Conservation (phyloP, 2,329 filamentous ascomycete species). For the Ophiostoma populinum region DNA sequence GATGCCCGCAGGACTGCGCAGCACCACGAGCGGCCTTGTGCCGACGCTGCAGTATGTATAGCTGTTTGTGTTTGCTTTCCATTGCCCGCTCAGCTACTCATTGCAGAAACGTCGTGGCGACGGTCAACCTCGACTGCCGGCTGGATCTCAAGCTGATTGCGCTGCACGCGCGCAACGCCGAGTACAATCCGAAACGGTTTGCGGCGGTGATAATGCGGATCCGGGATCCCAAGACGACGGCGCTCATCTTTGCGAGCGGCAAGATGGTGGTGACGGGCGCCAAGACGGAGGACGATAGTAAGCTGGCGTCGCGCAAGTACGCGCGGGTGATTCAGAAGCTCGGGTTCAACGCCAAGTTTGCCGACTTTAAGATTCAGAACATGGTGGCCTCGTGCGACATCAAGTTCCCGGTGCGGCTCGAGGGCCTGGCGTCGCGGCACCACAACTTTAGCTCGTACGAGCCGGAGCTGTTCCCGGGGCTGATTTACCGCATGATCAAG, state of each 20-base stretch:
- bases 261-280: conserved; percentile 99
- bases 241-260: conserved; percentile 91
- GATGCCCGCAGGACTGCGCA: no score
- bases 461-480: conserved; percentile 93
- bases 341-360: conserved; percentile 98
- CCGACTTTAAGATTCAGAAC: conserved; percentile 99
- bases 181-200: conserved; percentile 99
- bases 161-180: conserved; percentile 90
- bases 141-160: conserved; percentile 98
- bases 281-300: conserved; percentile 94
- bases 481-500: conserved; percentile 99
- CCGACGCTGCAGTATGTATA: conserved; percentile 89
- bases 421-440: conserved; percentile 89
- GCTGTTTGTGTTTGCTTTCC: neutral
- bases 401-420: conserved; percentile 95
- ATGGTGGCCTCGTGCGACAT: conserved; percentile 98
- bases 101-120: conserved; percentile 67
- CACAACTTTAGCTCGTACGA: conserved; percentile 99
- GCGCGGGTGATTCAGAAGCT: conserved; percentile 99
- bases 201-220: conserved; percentile 99
- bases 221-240: conserved; percentile 95
- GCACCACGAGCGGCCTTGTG: conserved; percentile 57
- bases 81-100: neutral
- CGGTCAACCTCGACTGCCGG: conserved; percentile 93
- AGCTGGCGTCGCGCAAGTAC: conserved; percentile 92